A percentile compares a stretch with the other conserved stretches of the same genome.
Evolutionary conservation across 371 early-diverging fungal genomes (phyloP).

Genomic region (Mortierella sp.): DNA sequence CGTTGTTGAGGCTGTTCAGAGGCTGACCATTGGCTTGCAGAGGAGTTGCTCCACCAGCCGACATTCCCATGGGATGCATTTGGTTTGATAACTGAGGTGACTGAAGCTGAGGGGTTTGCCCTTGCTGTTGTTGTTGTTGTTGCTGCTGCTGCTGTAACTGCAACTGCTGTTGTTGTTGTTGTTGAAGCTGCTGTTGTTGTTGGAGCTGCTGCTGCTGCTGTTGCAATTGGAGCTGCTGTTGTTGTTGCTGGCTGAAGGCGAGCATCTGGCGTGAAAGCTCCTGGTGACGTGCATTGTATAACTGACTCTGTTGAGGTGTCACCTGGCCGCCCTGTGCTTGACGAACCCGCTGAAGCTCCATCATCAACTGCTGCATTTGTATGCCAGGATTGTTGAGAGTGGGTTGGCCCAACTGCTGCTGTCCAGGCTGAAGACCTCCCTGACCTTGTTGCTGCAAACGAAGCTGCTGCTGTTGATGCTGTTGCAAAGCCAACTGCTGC

Average conservation of each 20-base stretch:
- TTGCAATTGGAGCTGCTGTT: slow-evolving; percentile 55
- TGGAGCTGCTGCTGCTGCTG: slow-evolving; percentile 46
- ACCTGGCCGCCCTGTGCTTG: slow-evolving; percentile 30
- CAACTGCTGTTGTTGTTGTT: slow-evolving; percentile 21
- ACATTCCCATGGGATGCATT: slow-evolving; percentile 39
- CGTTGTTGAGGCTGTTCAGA: slow-evolving; percentile 36
- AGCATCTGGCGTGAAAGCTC: slow-evolving; percentile 18
- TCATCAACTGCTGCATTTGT: slow-evolving; percentile 61
- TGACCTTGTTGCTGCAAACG: slow-evolving; percentile 29
- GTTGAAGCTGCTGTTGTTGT: slow-evolving; percentile 53
- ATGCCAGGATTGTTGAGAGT: slow-evolving; percentile 45
- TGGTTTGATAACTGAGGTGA: slow-evolving; percentile 38
- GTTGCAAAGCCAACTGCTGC: slow-evolving; percentile 19
- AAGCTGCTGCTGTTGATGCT: slow-evolving; percentile 24
- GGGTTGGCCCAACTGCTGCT: slow-evolving; percentile 16
- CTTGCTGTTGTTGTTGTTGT: slow-evolving; percentile 34
- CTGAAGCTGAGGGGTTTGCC: slow-evolving; percentile 31
- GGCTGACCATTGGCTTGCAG: slow-evolving; percentile 21
- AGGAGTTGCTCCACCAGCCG: slow-evolving; percentile 20
- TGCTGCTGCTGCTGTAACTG: slow-evolving; percentile 22
- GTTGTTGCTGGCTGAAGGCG: slow-evolving; percentile 22
- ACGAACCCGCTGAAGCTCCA: slow-evolving; percentile 25
- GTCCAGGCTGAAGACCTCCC: slow-evolving; percentile 16
- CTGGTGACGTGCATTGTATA: slow-evolving; percentile 22
- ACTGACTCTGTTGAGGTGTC: slow-evolving; percentile 22